phyloP scores from a whole-genome alignment of 2,329 filamentous ascomycete genomes.

The Cladorrhinum sp. region DNA sequence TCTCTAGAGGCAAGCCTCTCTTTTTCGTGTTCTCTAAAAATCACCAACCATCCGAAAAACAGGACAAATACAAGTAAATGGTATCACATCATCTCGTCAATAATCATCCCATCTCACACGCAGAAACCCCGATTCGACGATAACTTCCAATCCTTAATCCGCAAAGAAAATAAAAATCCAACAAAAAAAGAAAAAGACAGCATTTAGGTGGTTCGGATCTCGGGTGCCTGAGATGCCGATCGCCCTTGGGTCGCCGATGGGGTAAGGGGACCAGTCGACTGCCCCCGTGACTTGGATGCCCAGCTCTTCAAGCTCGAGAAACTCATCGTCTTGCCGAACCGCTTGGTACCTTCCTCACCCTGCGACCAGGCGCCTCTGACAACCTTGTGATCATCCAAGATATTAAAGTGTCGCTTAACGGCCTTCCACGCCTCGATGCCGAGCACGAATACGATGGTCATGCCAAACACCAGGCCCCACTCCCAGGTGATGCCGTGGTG shows the following conservation, averaged over 20 bases:
- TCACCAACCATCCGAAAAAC: background rate
- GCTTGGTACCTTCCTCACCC: conserved; percentile 45
- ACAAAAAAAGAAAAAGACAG: background rate
- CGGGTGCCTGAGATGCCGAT: background rate
- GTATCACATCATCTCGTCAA: background rate
- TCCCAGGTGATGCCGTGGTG: conserved; percentile 71
- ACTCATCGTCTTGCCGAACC: conserved; percentile 48
- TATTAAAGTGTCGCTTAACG: conserved; percentile 55
- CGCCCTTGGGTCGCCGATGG: conserved; percentile 17
- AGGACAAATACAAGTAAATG: background rate
- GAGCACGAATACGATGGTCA: conserved; percentile 60
- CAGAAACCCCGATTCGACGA: background rate
- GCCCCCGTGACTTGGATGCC: conserved; percentile 21
- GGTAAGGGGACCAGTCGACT: conserved; percentile 15
- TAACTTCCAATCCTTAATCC: background rate
- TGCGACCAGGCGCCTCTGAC: conserved; percentile 51
- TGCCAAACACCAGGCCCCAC: conserved; percentile 66
- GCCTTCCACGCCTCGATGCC: conserved; percentile 72
- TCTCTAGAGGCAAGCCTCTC: no score
- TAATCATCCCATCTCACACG: background rate
- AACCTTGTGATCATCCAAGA: conserved; percentile 52
- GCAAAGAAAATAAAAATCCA: background rate
- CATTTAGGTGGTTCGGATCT: background rate
- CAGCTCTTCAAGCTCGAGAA: conserved; percentile 44
- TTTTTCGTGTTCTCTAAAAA: background rate